Base-by-base conservation (phyloP, 305 asterid species). In the Fraxinus sp. region DNA sequence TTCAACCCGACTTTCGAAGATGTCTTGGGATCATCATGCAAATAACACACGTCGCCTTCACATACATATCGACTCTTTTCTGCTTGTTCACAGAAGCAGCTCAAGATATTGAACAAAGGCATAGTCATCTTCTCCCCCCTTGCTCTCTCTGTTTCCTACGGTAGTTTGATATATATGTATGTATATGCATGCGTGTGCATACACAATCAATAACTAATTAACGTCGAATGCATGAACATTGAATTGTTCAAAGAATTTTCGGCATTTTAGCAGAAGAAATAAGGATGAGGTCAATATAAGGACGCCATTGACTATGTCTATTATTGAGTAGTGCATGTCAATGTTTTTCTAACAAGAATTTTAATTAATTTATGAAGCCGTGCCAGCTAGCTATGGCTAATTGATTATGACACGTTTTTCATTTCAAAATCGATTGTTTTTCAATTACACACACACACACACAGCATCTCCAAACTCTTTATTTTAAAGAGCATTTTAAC, bases 81-180 rank as follows among this genome's bases (percentile, higher is more conserved):
- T 41, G 85, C 26, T 79, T 78, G 86, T 82, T 88, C 89, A 1
- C 86, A 84, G 26, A 88, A 88, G 79, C 91, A 88, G 76, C 41
- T 64, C 62, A 64, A 37, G 10, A 79, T 64, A 49, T 79, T 57
- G 82, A 59, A 79, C 76, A 36, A 62, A 80, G 90, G 85, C 87
- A 77, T 84, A 6, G 80, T 75, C 86, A 79, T 87, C 70, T 59
- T 7, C 70, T 20, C 70, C 66, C 20, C 8, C 66, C 28, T 7
- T 18, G 3, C 26, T 57, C 28, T 57, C 66, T 62, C 32, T 20
- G 7, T 26, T 59, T 57, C 66, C 26, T 16, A 5, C 3, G 64
- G 24, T 52, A n/a, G n/a, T 52, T 52, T 52, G 9, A 52, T 62
- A 20, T 62, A 18, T 57, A 20, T 22, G 0, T 20, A 18, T 13